phyloP scores from a whole-genome alignment of 2,329 filamentous ascomycete genomes.

The Diaporthe aspalathi region DNA sequence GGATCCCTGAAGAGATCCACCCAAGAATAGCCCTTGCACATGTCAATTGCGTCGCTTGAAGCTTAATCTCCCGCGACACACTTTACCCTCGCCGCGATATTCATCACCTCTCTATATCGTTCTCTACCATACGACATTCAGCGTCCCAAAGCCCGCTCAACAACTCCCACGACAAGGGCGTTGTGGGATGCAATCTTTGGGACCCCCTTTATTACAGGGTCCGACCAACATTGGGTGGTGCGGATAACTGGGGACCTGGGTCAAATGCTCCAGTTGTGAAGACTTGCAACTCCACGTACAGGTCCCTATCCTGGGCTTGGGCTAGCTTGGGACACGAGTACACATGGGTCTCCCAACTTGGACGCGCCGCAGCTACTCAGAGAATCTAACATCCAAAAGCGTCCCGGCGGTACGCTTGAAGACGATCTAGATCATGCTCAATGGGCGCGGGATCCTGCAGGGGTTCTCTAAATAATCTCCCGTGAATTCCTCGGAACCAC shows the following conservation, averaged over 20 bases:
- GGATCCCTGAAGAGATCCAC: constrained; percentile 26
- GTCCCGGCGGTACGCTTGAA: background rate
- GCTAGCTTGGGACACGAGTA: background rate
- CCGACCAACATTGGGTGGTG: background rate
- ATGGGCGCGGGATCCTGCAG: constrained; percentile 5
- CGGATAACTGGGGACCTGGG: background rate
- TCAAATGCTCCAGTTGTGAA: background rate
- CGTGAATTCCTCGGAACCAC: background rate
- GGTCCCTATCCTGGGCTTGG: background rate
- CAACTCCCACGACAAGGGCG: background rate
- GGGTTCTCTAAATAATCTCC: background rate
- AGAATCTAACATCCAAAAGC: background rate
- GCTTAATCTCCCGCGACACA: constrained; percentile 26
- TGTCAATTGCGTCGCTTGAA: constrained; percentile 30
- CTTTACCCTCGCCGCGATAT: background rate
- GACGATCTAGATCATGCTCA: background rate
- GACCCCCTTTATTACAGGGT: background rate
- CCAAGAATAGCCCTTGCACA: constrained; percentile 27
- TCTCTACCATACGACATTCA: constrained; percentile 3
- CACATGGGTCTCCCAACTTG: background rate
- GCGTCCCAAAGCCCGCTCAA: background rate
- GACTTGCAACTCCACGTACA: background rate
- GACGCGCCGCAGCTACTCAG: background rate
- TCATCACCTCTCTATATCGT: background rate
- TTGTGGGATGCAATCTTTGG: background rate